These are phyloP conservation scores for Lentinus tigrinus DNA, from an alignment of 768 basidiomycete species.

Conservation along the genomic window DNA sequence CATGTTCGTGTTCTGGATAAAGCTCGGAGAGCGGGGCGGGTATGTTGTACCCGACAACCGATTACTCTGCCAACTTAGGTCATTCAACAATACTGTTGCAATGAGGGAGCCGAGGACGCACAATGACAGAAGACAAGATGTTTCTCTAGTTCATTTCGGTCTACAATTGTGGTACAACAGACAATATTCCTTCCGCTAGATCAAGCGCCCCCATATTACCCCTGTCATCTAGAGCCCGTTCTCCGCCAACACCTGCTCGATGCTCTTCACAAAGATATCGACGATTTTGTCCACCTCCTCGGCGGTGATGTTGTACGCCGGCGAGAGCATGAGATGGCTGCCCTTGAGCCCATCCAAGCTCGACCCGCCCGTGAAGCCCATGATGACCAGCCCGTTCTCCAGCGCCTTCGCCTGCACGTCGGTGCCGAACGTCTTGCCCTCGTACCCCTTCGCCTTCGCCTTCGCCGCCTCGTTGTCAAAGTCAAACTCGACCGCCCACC, in stretches of 20 bases:
- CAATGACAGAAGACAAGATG: too few relatives aligned
- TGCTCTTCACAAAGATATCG: slow-evolving; percentile 59
- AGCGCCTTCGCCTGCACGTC: slow-evolving; percentile 69
- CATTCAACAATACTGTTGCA: too few relatives aligned
- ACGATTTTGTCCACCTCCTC: slow-evolving; percentile 71
- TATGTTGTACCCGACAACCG: too few relatives aligned
- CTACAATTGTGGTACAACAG: too few relatives aligned
- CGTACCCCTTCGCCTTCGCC: slow-evolving; percentile 26
- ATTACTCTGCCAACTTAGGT: too few relatives aligned
- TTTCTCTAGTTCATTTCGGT: too few relatives aligned
- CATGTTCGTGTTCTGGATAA: too few relatives aligned
- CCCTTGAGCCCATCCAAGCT: slow-evolving; percentile 71
- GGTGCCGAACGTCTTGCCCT: slow-evolving; percentile 59
- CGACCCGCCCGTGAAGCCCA: slow-evolving; percentile 73
- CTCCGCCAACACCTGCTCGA: slow-evolving; percentile 60
- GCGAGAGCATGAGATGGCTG: slow-evolving; percentile 71
- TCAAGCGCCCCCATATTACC: background rate
- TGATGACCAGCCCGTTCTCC: slow-evolving; percentile 64
- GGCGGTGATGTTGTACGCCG: slow-evolving; percentile 75
- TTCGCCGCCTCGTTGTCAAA: slow-evolving; percentile 46
- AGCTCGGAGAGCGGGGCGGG: too few relatives aligned
- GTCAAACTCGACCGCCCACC: slow-evolving; percentile 86
- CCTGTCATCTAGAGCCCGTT: slow-evolving; percentile 11
- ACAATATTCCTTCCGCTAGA: background rate
- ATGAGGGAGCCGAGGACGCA: too few relatives aligned